These are phyloP conservation scores for Aspergillus persii DNA, from an alignment of 2,329 filamentous ascomycete genomes.

Conservation along the genomic window DNA sequence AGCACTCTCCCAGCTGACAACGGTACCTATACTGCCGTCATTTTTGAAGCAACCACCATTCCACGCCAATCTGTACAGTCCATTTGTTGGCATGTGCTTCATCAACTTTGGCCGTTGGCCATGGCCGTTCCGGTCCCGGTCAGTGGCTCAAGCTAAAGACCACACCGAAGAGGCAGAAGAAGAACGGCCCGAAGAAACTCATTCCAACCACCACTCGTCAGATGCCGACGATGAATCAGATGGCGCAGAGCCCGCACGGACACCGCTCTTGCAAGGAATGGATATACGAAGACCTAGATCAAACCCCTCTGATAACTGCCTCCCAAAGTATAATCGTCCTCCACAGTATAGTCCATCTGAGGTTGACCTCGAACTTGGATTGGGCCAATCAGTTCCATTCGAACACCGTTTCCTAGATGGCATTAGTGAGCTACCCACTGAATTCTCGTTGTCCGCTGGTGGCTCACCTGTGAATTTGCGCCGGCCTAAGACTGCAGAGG, in stretches of 20 bases:
- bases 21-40: neutral
- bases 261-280: neutral
- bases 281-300: neutral
- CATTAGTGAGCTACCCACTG: neutral
- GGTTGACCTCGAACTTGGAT: neutral
- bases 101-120: neutral
- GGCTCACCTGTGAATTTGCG: neutral
- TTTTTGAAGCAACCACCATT: conserved; percentile 19
- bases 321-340: too few species aligned
- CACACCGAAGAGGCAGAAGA: neutral
- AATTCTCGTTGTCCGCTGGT: neutral
- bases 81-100: conserved; percentile 24
- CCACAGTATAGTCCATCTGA: neutral
- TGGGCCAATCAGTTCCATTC: too few species aligned
- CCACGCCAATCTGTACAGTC: conserved; percentile 14
- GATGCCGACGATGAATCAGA: neutral
- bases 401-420: neutral
- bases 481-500: neutral
- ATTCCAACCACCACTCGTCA: neutral
- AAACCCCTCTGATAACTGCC: too few species aligned
- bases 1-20: neutral
- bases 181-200: neutral
- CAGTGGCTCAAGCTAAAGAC: neutral
- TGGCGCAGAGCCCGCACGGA: neutral
- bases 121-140: neutral